These are phyloP conservation scores for Hysterium pulicare DNA, from an alignment of 2,329 filamentous ascomycete species.

Conservation along the genomic window DNA sequence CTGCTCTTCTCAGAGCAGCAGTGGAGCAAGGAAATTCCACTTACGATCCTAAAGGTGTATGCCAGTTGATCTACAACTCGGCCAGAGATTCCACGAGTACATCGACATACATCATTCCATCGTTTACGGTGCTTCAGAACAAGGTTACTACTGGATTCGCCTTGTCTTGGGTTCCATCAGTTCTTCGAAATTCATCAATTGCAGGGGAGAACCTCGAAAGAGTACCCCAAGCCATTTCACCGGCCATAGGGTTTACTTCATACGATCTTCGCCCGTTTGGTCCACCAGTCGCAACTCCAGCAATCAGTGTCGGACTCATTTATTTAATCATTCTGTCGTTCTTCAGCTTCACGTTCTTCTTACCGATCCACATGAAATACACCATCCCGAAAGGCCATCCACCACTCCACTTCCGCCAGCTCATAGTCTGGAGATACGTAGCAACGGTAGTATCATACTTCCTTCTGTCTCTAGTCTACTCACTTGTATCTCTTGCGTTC, in stretches of 20 bases:
- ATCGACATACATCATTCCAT: slow-evolving; percentile 51
- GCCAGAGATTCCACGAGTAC: slow-evolving; percentile 56
- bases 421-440: slow-evolving; percentile 56
- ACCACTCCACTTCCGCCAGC: slow-evolving; percentile 55
- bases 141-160: slow-evolving; percentile 49
- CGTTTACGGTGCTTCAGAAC: slow-evolving; percentile 45
- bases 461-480: slow-evolving; percentile 60
- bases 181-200: slow-evolving; percentile 21
- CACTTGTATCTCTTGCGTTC: slow-evolving; percentile 59
- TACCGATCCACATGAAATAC: slow-evolving; percentile 61
- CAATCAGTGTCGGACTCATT: slow-evolving; percentile 61
- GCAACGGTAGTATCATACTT: slow-evolving; percentile 58
- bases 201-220: slow-evolving; percentile 38
- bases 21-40: slow-evolving; percentile 52
- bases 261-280: slow-evolving; percentile 60
- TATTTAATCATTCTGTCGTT: slow-evolving; percentile 66
- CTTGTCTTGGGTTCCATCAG: slow-evolving; percentile 38
- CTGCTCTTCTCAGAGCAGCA: slow-evolving; percentile 53
- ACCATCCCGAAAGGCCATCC: slow-evolving; percentile 54
- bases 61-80: slow-evolving; percentile 56
- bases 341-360: slow-evolving; percentile 63
- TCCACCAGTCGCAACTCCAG: slow-evolving; percentile 53
- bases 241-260: slow-evolving; percentile 53
- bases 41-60: slow-evolving; percentile 60
- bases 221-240: slow-evolving; percentile 53